These are phyloP conservation scores for Globisporangium acanthophoron DNA, from an alignment of 352 stramenopile genomes.

Conservation along the genomic window DNA sequence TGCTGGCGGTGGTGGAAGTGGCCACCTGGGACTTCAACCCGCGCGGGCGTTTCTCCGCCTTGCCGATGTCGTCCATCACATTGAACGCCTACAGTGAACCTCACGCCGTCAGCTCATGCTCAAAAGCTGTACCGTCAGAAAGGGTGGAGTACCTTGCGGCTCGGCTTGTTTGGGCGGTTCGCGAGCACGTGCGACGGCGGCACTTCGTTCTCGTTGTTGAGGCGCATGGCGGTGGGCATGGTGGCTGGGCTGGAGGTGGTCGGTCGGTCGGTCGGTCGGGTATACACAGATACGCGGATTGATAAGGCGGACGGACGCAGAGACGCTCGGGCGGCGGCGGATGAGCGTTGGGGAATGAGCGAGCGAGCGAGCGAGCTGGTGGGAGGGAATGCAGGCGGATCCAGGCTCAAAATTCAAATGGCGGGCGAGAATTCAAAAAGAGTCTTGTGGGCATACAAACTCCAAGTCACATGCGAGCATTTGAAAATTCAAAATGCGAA, in stretches of 20 bases:
- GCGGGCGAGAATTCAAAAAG: background rate
- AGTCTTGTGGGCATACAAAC: background rate
- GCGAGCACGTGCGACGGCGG: slow-evolving; percentile 23
- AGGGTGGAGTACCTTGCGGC: slow-evolving; percentile 20
- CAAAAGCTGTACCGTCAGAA: background rate
- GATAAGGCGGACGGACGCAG: slow-evolving; percentile 5
- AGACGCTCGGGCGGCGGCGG: background rate
- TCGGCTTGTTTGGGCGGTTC: slow-evolving; percentile 47
- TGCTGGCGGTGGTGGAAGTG: slow-evolving; percentile 11
- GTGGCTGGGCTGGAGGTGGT: background rate
- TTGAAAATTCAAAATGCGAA: slow-evolving; percentile 2
- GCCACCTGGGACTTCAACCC: slow-evolving; percentile 35
- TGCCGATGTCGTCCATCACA: slow-evolving; percentile 35
- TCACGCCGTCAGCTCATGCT: background rate
- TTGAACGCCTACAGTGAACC: slow-evolving; percentile 32
- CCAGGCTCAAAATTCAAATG: too few relatives aligned
- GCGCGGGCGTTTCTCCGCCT: slow-evolving; percentile 55
- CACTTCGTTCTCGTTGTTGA: slow-evolving; percentile 77
- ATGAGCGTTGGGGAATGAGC: background rate
- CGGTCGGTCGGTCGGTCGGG: background rate
- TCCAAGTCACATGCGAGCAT: background rate
- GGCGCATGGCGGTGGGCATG: slow-evolving; percentile 23
- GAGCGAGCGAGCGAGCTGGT: background rate
- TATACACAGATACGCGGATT: slow-evolving; percentile 3
- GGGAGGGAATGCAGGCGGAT: background rate